Percentiles rank a stretch among this genome's conserved stretches.
Evolutionary conservation across 2,329 filamentous ascomycete genomes (phyloP).

Genomic region (Trichoderma gracile): DNA sequence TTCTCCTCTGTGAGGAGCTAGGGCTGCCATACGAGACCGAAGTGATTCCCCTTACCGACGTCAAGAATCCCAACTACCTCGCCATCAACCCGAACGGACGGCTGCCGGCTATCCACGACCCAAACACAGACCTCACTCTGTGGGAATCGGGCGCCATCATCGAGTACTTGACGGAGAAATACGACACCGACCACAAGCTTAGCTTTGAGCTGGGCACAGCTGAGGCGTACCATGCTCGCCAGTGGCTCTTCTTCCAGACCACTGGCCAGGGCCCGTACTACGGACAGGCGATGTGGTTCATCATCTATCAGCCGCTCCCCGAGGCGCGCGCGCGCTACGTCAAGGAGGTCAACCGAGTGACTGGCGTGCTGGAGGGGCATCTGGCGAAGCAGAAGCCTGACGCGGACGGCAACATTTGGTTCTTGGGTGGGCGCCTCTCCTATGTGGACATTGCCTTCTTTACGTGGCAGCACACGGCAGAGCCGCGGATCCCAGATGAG

Average conservation of each 20-base stretch:
- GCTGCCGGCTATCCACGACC: conserved; percentile 39
- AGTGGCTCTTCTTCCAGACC: conserved; percentile 43
- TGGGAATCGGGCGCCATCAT: conserved; percentile 37
- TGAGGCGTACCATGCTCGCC: conserved; percentile 39
- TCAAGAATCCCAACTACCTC: conserved; percentile 34
- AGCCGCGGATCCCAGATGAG: conserved; percentile 15
- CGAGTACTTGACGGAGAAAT: conserved; percentile 37
- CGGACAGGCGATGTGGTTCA: conserved; percentile 39
- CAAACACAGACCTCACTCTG: conserved; percentile 36
- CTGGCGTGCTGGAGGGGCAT: conserved; percentile 12
- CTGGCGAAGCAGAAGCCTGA: conserved; percentile 16
- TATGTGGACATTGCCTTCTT: conserved; percentile 17
- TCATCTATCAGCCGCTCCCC: conserved; percentile 14
- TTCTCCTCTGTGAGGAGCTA: conserved; percentile 42
- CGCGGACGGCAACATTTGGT: conserved; percentile 12
- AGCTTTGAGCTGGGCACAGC: conserved; percentile 29
- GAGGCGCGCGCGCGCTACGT: conserved; percentile 14
- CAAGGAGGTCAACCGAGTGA: conserved; percentile 12
- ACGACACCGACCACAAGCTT: conserved; percentile 35
- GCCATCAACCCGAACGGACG: conserved; percentile 42
- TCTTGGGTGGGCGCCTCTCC: conserved; percentile 6
- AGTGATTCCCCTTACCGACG: conserved; percentile 27
- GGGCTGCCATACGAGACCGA: conserved; percentile 39
- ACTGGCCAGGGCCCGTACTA: conserved; percentile 45
- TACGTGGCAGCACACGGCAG: conserved; percentile 17